Conservation (phyloP, 345 rosid genomes). For the Dipteronia dyeriana region DNA sequence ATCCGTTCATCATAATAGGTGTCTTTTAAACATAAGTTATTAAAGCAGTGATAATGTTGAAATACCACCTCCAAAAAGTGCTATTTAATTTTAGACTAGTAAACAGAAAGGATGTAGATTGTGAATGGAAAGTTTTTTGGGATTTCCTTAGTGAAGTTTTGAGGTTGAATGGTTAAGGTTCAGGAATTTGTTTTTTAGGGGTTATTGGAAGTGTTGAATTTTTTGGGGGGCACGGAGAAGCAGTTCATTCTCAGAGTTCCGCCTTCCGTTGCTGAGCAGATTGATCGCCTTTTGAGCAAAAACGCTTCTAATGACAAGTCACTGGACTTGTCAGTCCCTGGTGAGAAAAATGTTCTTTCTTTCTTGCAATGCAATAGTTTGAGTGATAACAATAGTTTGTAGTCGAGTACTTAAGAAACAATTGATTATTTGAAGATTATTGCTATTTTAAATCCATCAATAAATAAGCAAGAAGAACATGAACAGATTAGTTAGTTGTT, state of each 20-base stretch:
- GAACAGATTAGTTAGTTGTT: not conserved
- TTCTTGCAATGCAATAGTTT: not conserved
- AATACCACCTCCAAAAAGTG: no score
- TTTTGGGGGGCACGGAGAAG: slow-evolving; percentile 69
- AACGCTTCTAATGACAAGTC: slow-evolving; percentile 64
- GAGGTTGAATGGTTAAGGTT: not conserved
- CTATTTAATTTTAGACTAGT: no score
- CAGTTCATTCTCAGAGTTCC: slow-evolving; percentile 95
- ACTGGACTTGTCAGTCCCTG: slow-evolving; percentile 79
- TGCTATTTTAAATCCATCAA: not conserved
- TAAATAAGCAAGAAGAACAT: not conserved
- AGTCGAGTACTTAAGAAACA: not conserved
- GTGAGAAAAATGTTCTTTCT: slow-evolving; percentile 30
- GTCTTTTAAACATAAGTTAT: no score
- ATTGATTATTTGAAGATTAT: not conserved
- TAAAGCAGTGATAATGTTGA: no score
- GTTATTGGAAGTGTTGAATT: slow-evolving; percentile 6
- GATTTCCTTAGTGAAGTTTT: not conserved
- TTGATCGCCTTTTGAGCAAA: slow-evolving; percentile 71
- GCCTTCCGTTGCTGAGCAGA: slow-evolving; percentile 76
- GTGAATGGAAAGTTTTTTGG: not conserved
- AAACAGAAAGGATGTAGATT: not conserved
- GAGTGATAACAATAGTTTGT: not conserved
- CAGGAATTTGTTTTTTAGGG: no score
- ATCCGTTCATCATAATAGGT: no score